Evolutionary conservation across 805 yeast species (phyloP), one percentile per base, ranked within the genome.

Genomic region (Candida alai): DNA sequence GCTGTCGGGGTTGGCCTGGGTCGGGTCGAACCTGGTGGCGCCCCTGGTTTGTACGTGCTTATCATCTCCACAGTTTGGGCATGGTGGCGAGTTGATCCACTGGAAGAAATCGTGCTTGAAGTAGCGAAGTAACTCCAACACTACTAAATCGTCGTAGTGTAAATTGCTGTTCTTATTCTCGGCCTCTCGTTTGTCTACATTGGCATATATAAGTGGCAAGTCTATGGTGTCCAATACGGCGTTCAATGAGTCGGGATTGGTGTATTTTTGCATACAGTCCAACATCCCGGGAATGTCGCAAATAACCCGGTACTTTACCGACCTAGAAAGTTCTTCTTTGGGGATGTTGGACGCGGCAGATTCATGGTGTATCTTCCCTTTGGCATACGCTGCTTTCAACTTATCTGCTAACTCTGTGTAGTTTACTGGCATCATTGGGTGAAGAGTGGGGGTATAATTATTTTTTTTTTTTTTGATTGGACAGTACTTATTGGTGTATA

Each of bases 31-130:
- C 19, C 28, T 17, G 1, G 57, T 56, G 0, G 59, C 52, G 0
- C 78, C 76, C 0, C 57, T 35, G 0, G 53, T 41, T 3, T 39
- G 35, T 2, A 80, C 65, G 19, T 70, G 64, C 8, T 19, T 17
- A 5, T 35, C 41, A 13, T 63, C 64, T 6, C 47, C 49, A 53
- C 95, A 84, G 0, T 33, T 32, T 0, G 61, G 51, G 45, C 96
- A 85, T 8, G 63, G 52, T 0, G 93, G 87, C 23, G 70, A 69
- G 47, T 83, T 82, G 6, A 85, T 79, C 97, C 97, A 90, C 18
- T 59, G 64, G 61, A 90, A 90, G 61, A 85, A 88, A 25, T 76
- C 80, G 24, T 78, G 65, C 46, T 86, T 87, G 62, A 81, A 90
- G 44, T 63, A 66, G 14, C 44, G 42, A 12, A 66, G 49, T 3